Base-by-base conservation (phyloP, 148 eudicot genomes). In the Polygonum aviculare region DNA sequence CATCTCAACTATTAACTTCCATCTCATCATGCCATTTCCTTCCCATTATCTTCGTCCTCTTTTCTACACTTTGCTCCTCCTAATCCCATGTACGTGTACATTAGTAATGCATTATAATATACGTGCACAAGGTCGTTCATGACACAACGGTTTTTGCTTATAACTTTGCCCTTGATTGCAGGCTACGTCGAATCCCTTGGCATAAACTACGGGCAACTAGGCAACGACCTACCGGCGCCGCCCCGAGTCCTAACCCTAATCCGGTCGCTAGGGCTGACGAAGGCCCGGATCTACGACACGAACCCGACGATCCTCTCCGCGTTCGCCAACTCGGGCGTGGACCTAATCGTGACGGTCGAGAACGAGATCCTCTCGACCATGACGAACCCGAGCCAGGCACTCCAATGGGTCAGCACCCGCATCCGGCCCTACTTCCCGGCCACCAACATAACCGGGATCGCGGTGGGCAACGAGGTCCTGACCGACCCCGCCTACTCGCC, bases 251-350 rank as follows among this genome's bases (percentile, higher is more conserved):
- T 82, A 0, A 59, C 77, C 9, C 84, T 93, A 12, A 55, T 93
- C 26, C 77, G 76, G 26, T 82, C 93, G 7, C 59, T 86, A 0
- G 71, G 79, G 45, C 72, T 93, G 16, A 83, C 87, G 16, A 90
- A 85, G 78, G 84, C 90, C n/a, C 77, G 97, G 77, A 90, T 93
- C 12, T 93, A 90, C 82, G 97, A 93, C 81, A 90, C 97, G 0
- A 90, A 90, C 48, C 95, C 95, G 0, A 81, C 89, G 44, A 75
- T 93, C 4, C 78, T 93, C n/a, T 73, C 76, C 0, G 86, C 97
- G 6, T 93, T 93, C 57, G 93, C 93, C 50, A 78, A 85, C 75
- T 82, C 95, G 33, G 84, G 82, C 33, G 44, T 93, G 2, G 91
- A 88, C 39, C 85, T 93, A n/a, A 78, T 89, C 5, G 93, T 93